phyloP scores from a whole-genome alignment of 1,284 basidiomycete species.

The Gymnopus androsaceus region DNA sequence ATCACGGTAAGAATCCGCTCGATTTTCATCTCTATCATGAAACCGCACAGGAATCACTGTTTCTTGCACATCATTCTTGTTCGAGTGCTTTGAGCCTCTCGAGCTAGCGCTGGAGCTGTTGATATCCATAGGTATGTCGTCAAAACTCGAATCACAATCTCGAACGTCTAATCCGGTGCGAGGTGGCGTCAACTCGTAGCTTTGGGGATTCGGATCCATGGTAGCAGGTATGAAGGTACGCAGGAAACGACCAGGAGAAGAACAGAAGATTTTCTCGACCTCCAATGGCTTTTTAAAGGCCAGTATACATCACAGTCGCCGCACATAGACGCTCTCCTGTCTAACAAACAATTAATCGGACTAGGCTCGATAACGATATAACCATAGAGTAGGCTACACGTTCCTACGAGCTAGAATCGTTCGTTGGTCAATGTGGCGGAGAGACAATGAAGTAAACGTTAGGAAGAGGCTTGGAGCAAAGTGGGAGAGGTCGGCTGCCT shows the following conservation, averaged over 20 bases:
- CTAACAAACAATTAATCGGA: neutral
- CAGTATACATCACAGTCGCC: neutral
- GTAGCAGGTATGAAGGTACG: neutral
- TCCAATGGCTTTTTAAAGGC: neutral
- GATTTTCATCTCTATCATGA: neutral
- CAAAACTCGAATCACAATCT: neutral
- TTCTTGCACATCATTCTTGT: neutral
- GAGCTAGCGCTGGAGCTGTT: neutral
- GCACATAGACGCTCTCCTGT: neutral
- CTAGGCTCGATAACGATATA: neutral
- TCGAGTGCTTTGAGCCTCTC: neutral
- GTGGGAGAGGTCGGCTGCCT: neutral
- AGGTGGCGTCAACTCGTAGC: neutral
- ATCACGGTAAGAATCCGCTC: neutral
- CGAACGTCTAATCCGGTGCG: neutral
- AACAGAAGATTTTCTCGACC: neutral
- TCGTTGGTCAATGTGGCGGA: neutral
- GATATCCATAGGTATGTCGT: neutral
- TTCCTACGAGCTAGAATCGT: conserved; percentile 3
- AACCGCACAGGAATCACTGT: neutral
- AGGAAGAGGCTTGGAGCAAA: neutral
- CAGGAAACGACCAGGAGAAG: neutral
- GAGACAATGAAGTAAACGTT: neutral
- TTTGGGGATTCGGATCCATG: neutral
- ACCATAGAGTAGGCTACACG: neutral